phyloP scores from a whole-genome alignment of 83 land plant species.

The Picea abies region DNA sequence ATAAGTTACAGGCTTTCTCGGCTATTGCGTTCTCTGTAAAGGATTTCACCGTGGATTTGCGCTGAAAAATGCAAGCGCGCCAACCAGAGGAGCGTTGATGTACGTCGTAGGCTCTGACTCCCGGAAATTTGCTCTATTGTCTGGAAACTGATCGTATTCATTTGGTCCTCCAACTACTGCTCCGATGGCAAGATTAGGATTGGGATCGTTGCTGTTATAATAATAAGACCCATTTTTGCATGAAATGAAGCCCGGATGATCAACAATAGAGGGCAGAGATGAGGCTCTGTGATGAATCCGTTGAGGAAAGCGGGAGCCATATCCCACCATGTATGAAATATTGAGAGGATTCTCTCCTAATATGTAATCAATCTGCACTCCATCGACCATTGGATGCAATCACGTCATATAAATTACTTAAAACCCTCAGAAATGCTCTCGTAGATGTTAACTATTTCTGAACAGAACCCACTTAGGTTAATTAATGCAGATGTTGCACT shows the following conservation, averaged over 20 bases:
- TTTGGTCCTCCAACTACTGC: conserved; percentile 89
- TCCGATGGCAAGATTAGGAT: conserved; percentile 67
- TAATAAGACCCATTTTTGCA: conserved; percentile 69
- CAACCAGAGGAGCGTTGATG: conserved; percentile 90
- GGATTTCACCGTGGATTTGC: too few species aligned
- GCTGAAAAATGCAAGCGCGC: conserved; percentile 60
- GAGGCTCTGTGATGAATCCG: conserved; percentile 85
- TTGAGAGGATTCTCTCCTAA: conserved; percentile 68
- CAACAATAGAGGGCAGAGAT: conserved; percentile 57
- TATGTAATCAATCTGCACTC: conserved; percentile 69
- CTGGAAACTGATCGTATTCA: conserved; percentile 54
- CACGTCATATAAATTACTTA: background rate
- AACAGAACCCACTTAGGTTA: background rate
- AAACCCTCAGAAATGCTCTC: background rate
- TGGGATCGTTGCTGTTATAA: conserved; percentile 52
- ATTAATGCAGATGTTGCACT: background rate
- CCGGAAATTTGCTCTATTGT: conserved; percentile 57
- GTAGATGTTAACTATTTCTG: background rate
- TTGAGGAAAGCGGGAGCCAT: conserved; percentile 60
- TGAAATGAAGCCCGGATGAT: conserved; percentile 47
- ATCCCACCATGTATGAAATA: conserved; percentile 89
- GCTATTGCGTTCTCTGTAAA: too few species aligned
- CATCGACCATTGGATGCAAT: background rate
- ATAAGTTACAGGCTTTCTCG: too few species aligned
- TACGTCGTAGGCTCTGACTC: conserved; percentile 89